A percentile compares a stretch with the other conserved stretches of the same genome.
Conservation (phyloP, 2,329 filamentous ascomycete species). For the Ascochyta rabiei region DNA sequence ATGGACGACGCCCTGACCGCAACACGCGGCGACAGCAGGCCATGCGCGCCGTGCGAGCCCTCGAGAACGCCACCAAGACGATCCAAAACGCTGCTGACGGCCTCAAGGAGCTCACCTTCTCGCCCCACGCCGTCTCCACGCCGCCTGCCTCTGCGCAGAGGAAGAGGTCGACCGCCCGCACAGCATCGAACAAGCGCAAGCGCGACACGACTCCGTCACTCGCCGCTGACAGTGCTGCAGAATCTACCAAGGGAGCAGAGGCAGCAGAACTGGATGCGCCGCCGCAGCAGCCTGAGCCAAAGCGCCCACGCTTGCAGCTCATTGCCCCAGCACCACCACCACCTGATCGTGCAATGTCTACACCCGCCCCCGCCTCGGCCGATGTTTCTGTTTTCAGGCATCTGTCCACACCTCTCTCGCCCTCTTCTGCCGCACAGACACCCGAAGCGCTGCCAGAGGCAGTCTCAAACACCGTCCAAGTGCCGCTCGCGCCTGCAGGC, state of each 20-base stretch:
- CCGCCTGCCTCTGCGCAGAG: constrained; percentile 25
- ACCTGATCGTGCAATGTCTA: not conserved
- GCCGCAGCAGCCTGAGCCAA: constrained; percentile 36
- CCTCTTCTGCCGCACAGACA: constrained; percentile 22
- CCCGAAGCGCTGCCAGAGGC: constrained; percentile 22
- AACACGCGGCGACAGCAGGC: constrained; percentile 63
- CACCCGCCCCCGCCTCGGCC: constrained; percentile 18
- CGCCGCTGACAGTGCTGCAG: constrained; percentile 19
- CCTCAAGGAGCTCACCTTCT: constrained; percentile 44
- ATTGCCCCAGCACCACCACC: constrained; percentile 16
- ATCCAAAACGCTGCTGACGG: constrained; percentile 44
- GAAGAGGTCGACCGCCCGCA: constrained; percentile 30
- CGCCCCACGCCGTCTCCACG: constrained; percentile 25
- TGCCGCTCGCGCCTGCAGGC: constrained; percentile 55
- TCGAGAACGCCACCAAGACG: constrained; percentile 45
- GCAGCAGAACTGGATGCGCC: constrained; percentile 36
- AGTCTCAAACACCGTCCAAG: constrained; percentile 33
- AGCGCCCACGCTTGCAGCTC: constrained; percentile 36
- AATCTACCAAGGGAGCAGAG: constrained; percentile 30
- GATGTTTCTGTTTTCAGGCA: constrained; percentile 16
- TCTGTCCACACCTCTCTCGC: constrained; percentile 14
- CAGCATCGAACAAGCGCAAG: constrained; percentile 59
- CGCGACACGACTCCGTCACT: constrained; percentile 55
- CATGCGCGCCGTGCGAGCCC: constrained; percentile 47
- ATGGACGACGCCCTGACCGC: constrained; percentile 76